Percentiles rank a stretch among this genome's conserved stretches.
Conservation (phyloP, 805 yeast species). For the Helenozyma baotianmanensis region DNA sequence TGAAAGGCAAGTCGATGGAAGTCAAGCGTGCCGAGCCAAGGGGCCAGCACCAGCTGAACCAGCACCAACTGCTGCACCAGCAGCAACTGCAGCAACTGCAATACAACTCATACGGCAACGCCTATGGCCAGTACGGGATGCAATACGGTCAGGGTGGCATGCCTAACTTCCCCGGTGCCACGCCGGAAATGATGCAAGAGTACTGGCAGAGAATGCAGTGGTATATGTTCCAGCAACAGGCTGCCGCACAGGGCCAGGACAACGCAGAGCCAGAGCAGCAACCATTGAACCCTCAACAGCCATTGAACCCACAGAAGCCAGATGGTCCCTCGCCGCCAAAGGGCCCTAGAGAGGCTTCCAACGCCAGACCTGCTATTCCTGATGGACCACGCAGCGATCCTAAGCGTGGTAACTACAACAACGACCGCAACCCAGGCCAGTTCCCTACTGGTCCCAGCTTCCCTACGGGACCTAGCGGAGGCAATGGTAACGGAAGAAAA, state of each 20-base stretch:
- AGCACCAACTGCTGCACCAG: conserved; percentile 17
- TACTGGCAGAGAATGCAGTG: conserved; percentile 64
- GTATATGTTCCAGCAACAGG: conserved; percentile 58
- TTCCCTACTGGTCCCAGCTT: background rate
- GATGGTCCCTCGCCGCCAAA: conserved; percentile 5
- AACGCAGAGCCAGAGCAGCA: conserved; percentile 31
- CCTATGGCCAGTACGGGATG: conserved; percentile 18
- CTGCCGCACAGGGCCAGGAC: conserved; percentile 19
- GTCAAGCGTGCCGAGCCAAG: conserved; percentile 83
- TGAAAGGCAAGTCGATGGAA: conserved; percentile 83
- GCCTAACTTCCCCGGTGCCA: conserved; percentile 15
- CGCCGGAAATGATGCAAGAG: conserved; percentile 58
- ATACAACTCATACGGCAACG: conserved; percentile 24
- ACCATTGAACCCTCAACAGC: conserved; percentile 43
- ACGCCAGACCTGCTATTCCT: conserved; percentile 5
- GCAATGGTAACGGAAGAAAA: conserved; percentile 11
- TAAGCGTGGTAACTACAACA: conserved; percentile 1
- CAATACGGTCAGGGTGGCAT: conserved; percentile 8
- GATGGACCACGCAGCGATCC: conserved; percentile 8
- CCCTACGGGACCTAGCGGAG: conserved; percentile 3
- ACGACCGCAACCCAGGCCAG: too few species aligned
- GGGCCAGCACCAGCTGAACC: conserved; percentile 53
- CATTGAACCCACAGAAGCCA: too few species aligned
- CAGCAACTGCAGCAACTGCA: conserved; percentile 27
- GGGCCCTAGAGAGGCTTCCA: too few species aligned